Evolutionary conservation across 2,329 filamentous ascomycete species (phyloP).

Genomic region (Aureobasidium vineae): DNA sequence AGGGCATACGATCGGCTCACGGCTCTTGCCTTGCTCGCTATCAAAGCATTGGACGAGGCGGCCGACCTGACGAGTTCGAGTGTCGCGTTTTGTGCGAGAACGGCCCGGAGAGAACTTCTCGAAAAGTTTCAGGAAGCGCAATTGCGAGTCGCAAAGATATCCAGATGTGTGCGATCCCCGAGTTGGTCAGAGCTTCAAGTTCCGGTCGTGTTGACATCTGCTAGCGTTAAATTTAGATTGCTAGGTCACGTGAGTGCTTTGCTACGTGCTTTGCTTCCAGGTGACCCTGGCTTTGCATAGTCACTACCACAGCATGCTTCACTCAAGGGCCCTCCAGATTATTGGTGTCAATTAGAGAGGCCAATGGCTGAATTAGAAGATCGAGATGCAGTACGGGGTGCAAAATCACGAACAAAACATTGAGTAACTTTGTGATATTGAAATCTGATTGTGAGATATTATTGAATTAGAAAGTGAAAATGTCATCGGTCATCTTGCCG

Average conservation of each 20-base stretch:
- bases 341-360: not conserved
- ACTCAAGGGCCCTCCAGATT: not conserved
- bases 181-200: not conserved
- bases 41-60: not conserved
- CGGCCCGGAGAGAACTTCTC: not conserved
- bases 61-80: not conserved
- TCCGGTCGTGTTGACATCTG: conserved; percentile 4
- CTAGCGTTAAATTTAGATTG: not conserved
- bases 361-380: too few species aligned
- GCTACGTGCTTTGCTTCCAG: not conserved
- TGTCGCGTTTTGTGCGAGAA: not conserved
- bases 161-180: not conserved
- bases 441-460: not conserved
- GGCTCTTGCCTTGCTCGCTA: not conserved
- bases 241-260: not conserved
- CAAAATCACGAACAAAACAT: too few species aligned
- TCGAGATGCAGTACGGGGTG: too few species aligned
- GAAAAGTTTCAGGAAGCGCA: conserved; percentile 22
- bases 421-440: not conserved
- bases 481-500: conserved; percentile 93
- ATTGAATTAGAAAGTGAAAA: conserved; percentile 76
- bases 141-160: not conserved
- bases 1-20: conserved; percentile 1
- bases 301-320: not conserved
- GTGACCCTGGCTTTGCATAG: not conserved